These are phyloP conservation scores for Wickerhamiella parazyma DNA, from an alignment of 805 yeast species.

Conservation along the genomic window DNA sequence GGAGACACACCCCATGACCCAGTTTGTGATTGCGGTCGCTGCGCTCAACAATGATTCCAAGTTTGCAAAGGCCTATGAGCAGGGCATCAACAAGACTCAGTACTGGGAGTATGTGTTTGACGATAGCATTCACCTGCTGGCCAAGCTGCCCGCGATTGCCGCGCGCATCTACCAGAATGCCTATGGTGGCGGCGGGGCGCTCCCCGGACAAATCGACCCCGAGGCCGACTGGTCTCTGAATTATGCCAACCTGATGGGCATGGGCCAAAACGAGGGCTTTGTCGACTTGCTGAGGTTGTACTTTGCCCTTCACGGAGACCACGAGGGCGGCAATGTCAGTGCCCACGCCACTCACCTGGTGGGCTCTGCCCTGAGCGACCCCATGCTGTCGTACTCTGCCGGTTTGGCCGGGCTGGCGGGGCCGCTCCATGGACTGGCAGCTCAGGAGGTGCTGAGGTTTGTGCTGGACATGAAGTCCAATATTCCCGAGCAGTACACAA, in stretches of 20 bases:
- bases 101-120: conserved; percentile 69
- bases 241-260: conserved; percentile 52
- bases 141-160: conserved; percentile 60
- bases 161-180: conserved; percentile 60
- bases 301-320: conserved; percentile 65
- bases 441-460: conserved; percentile 72
- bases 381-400: conserved; percentile 61
- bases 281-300: conserved; percentile 59
- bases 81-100: conserved; percentile 52
- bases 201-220: conserved; percentile 38
- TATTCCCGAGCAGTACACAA: conserved; percentile 26
- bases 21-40: conserved; percentile 59
- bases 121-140: conserved; percentile 54
- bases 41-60: conserved; percentile 58
- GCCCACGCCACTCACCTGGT: conserved; percentile 74
- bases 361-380: conserved; percentile 68
- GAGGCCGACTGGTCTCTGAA: conserved; percentile 60
- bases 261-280: conserved; percentile 35
- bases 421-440: conserved; percentile 75
- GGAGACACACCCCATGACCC: conserved; percentile 74
- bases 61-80: conserved; percentile 60
- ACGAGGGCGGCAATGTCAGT: conserved; percentile 75
- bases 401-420: conserved; percentile 78
- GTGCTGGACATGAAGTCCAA: conserved; percentile 42
- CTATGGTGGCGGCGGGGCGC: conserved; percentile 38